Evolutionary conservation across 208 protist genomes (phyloP).

Genomic region (Leishmania major): DNA sequence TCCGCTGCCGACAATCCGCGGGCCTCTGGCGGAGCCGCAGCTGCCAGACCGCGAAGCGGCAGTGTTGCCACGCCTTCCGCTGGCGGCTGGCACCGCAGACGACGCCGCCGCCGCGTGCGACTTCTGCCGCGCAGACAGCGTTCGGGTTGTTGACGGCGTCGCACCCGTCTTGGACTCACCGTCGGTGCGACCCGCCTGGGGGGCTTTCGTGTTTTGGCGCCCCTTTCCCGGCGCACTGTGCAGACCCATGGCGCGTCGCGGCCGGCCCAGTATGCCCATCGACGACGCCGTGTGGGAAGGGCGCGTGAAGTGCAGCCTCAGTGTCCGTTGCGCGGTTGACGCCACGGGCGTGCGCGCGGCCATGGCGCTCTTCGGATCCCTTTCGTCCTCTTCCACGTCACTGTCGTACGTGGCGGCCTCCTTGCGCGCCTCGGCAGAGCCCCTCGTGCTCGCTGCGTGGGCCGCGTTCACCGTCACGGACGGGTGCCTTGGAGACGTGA

Average conservation of each 20-base stretch:
- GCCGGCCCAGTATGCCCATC: background rate
- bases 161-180: background rate
- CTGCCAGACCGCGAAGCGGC: background rate
- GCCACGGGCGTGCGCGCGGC: background rate
- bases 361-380: background rate
- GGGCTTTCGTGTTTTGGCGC: background rate
- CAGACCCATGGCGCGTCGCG: constrained; percentile 5
- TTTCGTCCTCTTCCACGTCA: constrained; percentile 2
- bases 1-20: background rate
- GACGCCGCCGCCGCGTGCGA: background rate
- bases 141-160: background rate
- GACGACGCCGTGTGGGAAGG: constrained; percentile 12
- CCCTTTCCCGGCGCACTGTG: background rate
- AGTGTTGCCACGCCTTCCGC: background rate
- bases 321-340: constrained; percentile 7
- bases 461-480: background rate
- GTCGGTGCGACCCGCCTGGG: background rate
- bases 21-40: background rate
- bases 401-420: background rate
- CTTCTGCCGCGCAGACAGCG: background rate
- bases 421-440: background rate
- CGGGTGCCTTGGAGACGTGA: constrained; percentile 1
- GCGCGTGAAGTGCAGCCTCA: constrained; percentile 17
- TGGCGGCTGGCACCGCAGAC: background rate
- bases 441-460: background rate